A percentile compares a stretch with the other conserved stretches of the same genome.
Conservation (phyloP, 768 basidiomycete species). For the Lentinula sp. region DNA sequence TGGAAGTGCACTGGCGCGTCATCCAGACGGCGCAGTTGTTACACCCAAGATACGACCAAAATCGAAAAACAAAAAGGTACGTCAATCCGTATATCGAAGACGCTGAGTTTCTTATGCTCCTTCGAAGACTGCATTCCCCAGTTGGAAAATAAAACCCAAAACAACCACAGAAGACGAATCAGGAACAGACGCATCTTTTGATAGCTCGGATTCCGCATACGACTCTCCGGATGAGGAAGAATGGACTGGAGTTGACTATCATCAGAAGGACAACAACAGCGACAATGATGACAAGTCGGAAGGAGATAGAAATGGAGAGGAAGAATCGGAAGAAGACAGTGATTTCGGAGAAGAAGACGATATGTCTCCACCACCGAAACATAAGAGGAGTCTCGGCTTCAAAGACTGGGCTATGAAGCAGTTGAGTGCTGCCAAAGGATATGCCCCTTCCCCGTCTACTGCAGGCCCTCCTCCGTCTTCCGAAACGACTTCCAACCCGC, state of each 20-base stretch:
- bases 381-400: conserved; percentile 52
- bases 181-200: conserved; percentile 58
- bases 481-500: conserved; percentile 5
- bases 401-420: conserved; percentile 90
- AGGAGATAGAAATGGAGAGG: conserved; percentile 8
- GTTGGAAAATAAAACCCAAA: conserved; percentile 39
- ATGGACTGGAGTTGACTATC: conserved; percentile 14
- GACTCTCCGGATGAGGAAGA: conserved; percentile 32
- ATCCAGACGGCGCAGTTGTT: conserved; percentile 54
- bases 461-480: conserved; percentile 6
- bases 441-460: conserved; percentile 16
- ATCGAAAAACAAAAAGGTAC: conserved; percentile 37
- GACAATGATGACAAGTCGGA: conserved; percentile 11
- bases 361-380: conserved; percentile 12
- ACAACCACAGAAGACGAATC: conserved; percentile 25
- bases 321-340: conserved; percentile 15
- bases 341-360: neutral
- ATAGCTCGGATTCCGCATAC: conserved; percentile 74
- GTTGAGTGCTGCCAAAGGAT: conserved; percentile 43
- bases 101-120: neutral
- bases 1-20: conserved; percentile 62
- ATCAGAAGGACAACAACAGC: conserved; percentile 17
- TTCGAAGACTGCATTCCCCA: conserved; percentile 32
- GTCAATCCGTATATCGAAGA: conserved; percentile 12
- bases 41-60: conserved; percentile 45